Evolutionary conservation across 768 basidiomycete species (phyloP).

Genomic region (Psilocybe subaeruginosa): DNA sequence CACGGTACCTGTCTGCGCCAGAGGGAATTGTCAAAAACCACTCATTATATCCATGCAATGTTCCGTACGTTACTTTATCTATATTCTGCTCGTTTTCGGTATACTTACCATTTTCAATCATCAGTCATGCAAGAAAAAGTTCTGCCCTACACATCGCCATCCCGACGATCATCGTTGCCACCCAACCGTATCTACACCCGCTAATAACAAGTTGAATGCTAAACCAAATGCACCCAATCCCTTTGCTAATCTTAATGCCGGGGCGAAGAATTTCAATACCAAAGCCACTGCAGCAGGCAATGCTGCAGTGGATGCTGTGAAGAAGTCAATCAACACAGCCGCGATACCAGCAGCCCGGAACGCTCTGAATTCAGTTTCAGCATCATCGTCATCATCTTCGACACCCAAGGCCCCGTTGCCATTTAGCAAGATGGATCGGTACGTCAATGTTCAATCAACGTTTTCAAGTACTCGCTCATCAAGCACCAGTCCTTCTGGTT

Average conservation of each 20-base stretch:
- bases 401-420: slow-evolving; percentile 26
- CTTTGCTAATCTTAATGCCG: slow-evolving; percentile 37
- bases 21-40: slow-evolving; percentile 69
- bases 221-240: slow-evolving; percentile 18
- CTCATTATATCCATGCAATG: slow-evolving; percentile 77
- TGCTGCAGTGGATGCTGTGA: slow-evolving; percentile 32
- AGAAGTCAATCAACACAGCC: slow-evolving; percentile 35
- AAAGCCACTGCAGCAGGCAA: slow-evolving; percentile 37
- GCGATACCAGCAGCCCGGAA: slow-evolving; percentile 19
- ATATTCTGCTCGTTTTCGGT: not conserved
- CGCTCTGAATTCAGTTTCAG: not conserved
- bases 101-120: not conserved
- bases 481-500: slow-evolving; percentile 52
- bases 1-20: slow-evolving; percentile 61
- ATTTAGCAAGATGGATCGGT: slow-evolving; percentile 68
- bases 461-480: slow-evolving; percentile 62
- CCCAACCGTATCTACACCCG: slow-evolving; percentile 16
- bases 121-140: slow-evolving; percentile 73
- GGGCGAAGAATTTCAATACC: slow-evolving; percentile 41
- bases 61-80: slow-evolving; percentile 50
- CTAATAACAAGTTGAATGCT: slow-evolving; percentile 17
- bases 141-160: slow-evolving; percentile 81
- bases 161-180: slow-evolving; percentile 69
- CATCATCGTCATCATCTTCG: slow-evolving; percentile 8
- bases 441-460: slow-evolving; percentile 36